These are phyloP conservation scores for Corynascus novoguineensis DNA, from an alignment of 495 filamentous ascomycete species.

Conservation along the genomic window DNA sequence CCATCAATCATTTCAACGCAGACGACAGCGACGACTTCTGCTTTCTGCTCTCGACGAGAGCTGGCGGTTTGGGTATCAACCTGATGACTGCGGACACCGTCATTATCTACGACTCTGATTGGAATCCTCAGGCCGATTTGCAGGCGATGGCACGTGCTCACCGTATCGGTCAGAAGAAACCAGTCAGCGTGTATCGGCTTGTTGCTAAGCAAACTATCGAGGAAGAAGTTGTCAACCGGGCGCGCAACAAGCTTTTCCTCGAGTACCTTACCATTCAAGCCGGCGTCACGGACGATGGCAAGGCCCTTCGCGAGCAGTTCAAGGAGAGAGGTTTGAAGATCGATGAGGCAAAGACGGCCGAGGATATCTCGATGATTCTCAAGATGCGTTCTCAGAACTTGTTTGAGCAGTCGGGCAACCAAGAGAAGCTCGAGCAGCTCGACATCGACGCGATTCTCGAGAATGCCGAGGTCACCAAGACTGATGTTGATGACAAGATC, in stretches of 20 bases:
- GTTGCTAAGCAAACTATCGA: conserved; percentile 98
- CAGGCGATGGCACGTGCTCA: conserved; percentile 98
- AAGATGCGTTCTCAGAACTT: conserved; percentile 92
- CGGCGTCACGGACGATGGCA: conserved; percentile 88
- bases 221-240: conserved; percentile 92
- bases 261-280: conserved; percentile 97
- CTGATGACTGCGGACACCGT: conserved; percentile 98
- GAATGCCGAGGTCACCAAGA: conserved; percentile 92
- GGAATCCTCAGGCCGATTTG: conserved; percentile 97
- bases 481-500: conserved; percentile 66
- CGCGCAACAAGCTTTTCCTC: conserved; percentile 96
- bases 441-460: conserved; percentile 96
- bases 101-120: conserved; percentile 96
- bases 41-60: conserved; percentile 90
- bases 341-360: conserved; percentile 74
- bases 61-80: conserved; percentile 95
- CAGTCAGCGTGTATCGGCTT: conserved; percentile 90
- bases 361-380: conserved; percentile 88
- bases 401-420: conserved; percentile 95
- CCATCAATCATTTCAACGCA: conserved; percentile 97
- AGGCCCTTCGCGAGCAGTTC: conserved; percentile 59
- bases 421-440: conserved; percentile 93
- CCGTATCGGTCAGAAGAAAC: conserved; percentile 91
- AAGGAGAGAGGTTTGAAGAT: conserved; percentile 50
- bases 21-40: conserved; percentile 91